Conservation (phyloP, 352 stramenopile genomes). For the Elongisporangium anandrum region DNA sequence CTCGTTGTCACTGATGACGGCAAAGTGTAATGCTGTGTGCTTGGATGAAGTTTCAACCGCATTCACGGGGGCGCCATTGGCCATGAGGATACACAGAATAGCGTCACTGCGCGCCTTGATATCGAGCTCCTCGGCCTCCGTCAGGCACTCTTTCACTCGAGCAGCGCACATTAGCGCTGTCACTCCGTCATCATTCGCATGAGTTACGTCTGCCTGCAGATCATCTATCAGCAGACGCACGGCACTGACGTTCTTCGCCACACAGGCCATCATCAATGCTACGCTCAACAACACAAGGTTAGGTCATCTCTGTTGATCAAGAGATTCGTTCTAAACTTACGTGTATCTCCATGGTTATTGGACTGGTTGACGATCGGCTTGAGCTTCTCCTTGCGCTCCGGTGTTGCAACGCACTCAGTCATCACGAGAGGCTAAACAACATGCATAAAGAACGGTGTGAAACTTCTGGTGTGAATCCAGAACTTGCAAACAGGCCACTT, state of each 20-base stretch:
- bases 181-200: conserved; percentile 49
- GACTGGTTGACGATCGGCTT: conserved; percentile 35
- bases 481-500: background rate
- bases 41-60: conserved; percentile 28
- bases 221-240: conserved; percentile 39
- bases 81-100: conserved; percentile 52
- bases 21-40: conserved; percentile 74
- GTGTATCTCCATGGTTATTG: conserved; percentile 76
- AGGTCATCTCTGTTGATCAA: background rate
- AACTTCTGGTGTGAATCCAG: too few relatives aligned
- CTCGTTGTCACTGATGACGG: conserved; percentile 58
- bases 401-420: conserved; percentile 38
- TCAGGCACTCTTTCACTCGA: conserved; percentile 34
- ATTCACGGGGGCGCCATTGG: conserved; percentile 37
- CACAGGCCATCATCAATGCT: conserved; percentile 87
- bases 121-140: conserved; percentile 14
- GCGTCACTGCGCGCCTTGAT: conserved; percentile 36
- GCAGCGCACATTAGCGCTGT: conserved; percentile 80
- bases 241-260: conserved; percentile 62
- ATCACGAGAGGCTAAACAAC: conserved; percentile 50
- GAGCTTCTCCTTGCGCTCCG: conserved; percentile 47
- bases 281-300: background rate
- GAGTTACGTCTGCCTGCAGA: conserved; percentile 30
- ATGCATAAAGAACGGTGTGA: too few relatives aligned
- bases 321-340: conserved; percentile 19